Conservation (phyloP, 176 grass and related monocot species). For the Thalia dealbata region DNA sequence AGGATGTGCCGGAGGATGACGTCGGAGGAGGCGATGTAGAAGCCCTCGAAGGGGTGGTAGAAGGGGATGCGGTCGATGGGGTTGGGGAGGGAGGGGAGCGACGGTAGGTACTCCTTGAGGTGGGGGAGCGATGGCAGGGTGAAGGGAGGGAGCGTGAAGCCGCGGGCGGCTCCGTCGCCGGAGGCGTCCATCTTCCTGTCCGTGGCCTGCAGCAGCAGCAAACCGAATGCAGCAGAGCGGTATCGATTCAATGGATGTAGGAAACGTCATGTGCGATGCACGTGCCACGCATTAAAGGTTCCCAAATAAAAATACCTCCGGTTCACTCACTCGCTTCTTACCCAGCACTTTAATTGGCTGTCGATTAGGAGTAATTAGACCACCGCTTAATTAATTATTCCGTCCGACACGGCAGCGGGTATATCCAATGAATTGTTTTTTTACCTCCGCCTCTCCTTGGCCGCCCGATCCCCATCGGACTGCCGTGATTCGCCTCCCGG, state of each 20-base stretch:
- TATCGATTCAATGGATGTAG: background rate
- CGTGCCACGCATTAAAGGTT: background rate
- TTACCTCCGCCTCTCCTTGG: too few relatives aligned
- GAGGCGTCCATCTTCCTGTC: too few relatives aligned
- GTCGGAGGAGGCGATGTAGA: slow-evolving; percentile 66
- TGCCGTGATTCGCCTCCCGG: too few relatives aligned
- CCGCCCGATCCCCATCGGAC: too few relatives aligned
- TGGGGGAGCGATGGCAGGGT: background rate
- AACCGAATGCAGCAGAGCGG: background rate
- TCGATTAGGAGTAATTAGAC: too few relatives aligned
- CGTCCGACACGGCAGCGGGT: too few relatives aligned
- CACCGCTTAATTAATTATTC: too few relatives aligned
- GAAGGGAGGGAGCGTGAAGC: slow-evolving; percentile 3
- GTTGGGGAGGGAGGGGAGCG: slow-evolving; percentile 28
- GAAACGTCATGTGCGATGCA: background rate
- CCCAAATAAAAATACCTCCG: too few relatives aligned
- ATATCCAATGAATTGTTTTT: too few relatives aligned
- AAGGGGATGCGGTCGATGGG: slow-evolving; percentile 54
- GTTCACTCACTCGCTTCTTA: too few relatives aligned
- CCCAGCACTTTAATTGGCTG: too few relatives aligned
- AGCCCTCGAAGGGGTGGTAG: slow-evolving; percentile 49
- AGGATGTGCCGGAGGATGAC: slow-evolving; percentile 61
- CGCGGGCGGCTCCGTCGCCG: background rate
- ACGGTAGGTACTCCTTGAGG: slow-evolving; percentile 6
- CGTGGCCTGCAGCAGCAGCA: too few relatives aligned